phyloP scores from a whole-genome alignment of 768 basidiomycete species.

The Boletus rubescentipes region DNA sequence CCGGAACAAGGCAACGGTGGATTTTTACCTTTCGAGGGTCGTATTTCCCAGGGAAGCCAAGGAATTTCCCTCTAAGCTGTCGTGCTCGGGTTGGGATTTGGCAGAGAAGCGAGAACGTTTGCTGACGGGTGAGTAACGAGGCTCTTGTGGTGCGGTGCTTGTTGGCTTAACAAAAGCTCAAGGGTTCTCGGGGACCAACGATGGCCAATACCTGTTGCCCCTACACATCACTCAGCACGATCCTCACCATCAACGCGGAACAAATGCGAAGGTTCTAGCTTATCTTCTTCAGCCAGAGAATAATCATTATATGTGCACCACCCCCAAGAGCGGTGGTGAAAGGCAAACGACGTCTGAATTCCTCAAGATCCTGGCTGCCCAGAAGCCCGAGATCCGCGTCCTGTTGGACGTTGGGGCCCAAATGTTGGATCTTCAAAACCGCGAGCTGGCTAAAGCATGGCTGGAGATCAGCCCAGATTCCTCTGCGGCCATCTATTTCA shows the following conservation, averaged over 20 bases:
- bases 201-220: slow-evolving; percentile 38
- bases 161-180: neutral
- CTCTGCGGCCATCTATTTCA: slow-evolving; percentile 33
- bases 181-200: slow-evolving; percentile 43
- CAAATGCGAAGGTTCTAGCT: slow-evolving; percentile 43
- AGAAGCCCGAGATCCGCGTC: slow-evolving; percentile 40
- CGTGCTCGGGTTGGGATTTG: slow-evolving; percentile 39
- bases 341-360: slow-evolving; percentile 15
- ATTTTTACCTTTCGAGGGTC: slow-evolving; percentile 37
- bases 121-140: slow-evolving; percentile 12
- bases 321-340: slow-evolving; percentile 7
- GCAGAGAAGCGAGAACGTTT: slow-evolving; percentile 26
- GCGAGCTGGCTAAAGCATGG: slow-evolving; percentile 42
- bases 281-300: slow-evolving; percentile 28
- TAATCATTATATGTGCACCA: slow-evolving; percentile 16
- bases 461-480: slow-evolving; percentile 22
- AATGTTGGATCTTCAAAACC: slow-evolving; percentile 36
- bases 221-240: slow-evolving; percentile 32
- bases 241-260: slow-evolving; percentile 30
- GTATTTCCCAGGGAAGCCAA: slow-evolving; percentile 39
- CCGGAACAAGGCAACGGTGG: slow-evolving; percentile 29
- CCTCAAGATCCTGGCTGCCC: slow-evolving; percentile 32
- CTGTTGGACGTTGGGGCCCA: slow-evolving; percentile 55
- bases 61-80: slow-evolving; percentile 35
- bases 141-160: too few relatives aligned